Conservation (phyloP, 1,139 yeast species). For the Pichia sp. region DNA sequence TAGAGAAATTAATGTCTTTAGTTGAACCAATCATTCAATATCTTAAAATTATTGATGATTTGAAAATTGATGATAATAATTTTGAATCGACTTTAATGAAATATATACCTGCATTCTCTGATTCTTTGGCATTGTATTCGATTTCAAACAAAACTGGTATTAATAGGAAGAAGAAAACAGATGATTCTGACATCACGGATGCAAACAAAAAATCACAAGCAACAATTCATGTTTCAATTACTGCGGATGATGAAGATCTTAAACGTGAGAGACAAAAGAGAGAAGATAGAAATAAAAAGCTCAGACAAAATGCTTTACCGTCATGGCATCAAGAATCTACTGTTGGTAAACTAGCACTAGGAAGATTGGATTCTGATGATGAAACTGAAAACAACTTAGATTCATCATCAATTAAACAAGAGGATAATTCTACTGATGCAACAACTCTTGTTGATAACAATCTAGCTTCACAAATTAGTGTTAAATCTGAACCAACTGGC, state of each 20-base stretch:
- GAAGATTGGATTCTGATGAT: conserved; percentile 38
- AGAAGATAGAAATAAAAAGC: conserved; percentile 61
- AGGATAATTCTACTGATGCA: background rate
- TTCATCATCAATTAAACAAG: background rate
- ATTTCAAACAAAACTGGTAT: conserved; percentile 34
- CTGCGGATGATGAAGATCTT: conserved; percentile 81
- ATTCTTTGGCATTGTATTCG: conserved; percentile 56
- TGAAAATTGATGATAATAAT: conserved; percentile 78
- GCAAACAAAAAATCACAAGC: conserved; percentile 48
- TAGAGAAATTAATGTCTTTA: conserved; percentile 81
- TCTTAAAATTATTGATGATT: conserved; percentile 79
- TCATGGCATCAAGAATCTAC: conserved; percentile 94
- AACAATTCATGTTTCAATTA: conserved; percentile 82
- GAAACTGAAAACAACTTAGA: background rate
- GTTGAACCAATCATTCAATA: conserved; percentile 82
- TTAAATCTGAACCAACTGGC: background rate
- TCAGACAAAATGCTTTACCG: conserved; percentile 91
- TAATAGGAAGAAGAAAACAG: conserved; percentile 26
- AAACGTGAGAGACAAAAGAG: conserved; percentile 53
- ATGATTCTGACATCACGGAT: conserved; percentile 16
- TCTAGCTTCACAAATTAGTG: background rate
- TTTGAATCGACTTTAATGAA: conserved; percentile 74
- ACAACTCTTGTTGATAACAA: background rate
- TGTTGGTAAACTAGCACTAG: conserved; percentile 58
- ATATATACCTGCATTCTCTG: conserved; percentile 80